These are phyloP conservation scores for Fraxinus cuspidata DNA, from an alignment of 257 asterid genomes.

Conservation along the genomic window DNA sequence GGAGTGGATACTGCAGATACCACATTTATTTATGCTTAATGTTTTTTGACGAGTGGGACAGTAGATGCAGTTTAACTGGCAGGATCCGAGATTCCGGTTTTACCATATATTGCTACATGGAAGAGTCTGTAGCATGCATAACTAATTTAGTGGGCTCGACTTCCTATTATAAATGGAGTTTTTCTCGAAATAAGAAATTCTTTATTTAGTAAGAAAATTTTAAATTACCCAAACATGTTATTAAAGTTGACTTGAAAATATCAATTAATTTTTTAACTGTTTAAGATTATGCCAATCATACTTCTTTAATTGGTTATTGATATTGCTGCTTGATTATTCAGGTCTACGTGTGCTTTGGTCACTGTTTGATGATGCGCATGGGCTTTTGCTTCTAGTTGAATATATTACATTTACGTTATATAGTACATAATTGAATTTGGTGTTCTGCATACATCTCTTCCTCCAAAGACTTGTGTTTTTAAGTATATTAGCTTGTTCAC, in stretches of 20 bases:
- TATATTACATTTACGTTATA: not conserved
- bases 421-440: not conserved
- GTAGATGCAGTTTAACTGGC: not conserved
- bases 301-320: not conserved
- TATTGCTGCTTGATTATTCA: not conserved
- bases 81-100: not conserved
- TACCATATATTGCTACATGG: not conserved
- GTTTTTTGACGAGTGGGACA: not conserved
- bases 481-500: not conserved
- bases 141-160: not conserved
- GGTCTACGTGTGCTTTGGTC: not conserved
- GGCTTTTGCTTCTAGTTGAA: not conserved
- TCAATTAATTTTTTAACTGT: not conserved
- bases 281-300: not conserved
- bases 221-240: not conserved
- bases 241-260: not conserved
- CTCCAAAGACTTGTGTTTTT: too few species aligned
- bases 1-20: not conserved
- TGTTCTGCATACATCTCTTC: conserved; percentile 2
- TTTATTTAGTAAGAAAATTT: not conserved
- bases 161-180: not conserved
- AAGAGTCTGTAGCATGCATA: not conserved
- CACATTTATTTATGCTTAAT: not conserved
- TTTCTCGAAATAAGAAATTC: not conserved
- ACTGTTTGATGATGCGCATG: not conserved